Percentiles rank a stretch among this genome's conserved stretches.
Evolutionary conservation across 1,139 yeast species (phyloP).

Genomic region (Arxiozyma telluris): DNA sequence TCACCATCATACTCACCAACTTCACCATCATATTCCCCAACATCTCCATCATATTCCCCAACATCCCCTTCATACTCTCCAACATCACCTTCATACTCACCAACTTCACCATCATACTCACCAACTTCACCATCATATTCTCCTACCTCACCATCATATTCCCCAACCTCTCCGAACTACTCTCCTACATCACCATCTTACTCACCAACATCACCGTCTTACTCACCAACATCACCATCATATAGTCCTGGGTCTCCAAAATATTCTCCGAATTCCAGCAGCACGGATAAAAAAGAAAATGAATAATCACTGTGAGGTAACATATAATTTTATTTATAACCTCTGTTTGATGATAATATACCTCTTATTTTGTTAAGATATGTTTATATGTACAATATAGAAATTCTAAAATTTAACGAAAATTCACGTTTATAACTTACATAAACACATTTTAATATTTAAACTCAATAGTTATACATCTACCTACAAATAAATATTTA

Average conservation of each 20-base stretch:
- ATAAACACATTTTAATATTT: not conserved
- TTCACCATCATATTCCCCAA: slow-evolving; percentile 53
- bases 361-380: not conserved
- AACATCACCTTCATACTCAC: slow-evolving; percentile 46
- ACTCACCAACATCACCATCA: slow-evolving; percentile 50
- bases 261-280: slow-evolving; percentile 43
- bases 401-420: not conserved
- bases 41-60: slow-evolving; percentile 44
- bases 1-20: slow-evolving; percentile 54
- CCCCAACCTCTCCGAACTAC: slow-evolving; percentile 53
- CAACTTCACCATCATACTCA: slow-evolving; percentile 48
- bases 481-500: not conserved
- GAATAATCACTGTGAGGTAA: not conserved
- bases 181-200: slow-evolving; percentile 51
- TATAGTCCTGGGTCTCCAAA: slow-evolving; percentile 42
- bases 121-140: slow-evolving; percentile 58
- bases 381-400: not conserved
- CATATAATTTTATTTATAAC: not conserved
- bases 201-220: slow-evolving; percentile 39
- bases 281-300: slow-evolving; percentile 10
- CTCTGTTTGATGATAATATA: not conserved
- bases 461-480: not conserved
- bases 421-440: not conserved
- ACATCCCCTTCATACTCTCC: slow-evolving; percentile 54
- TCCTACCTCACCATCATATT: slow-evolving; percentile 45